phyloP scores from a whole-genome alignment of 495 filamentous ascomycete species.

The Annulohypoxylon bovei region DNA sequence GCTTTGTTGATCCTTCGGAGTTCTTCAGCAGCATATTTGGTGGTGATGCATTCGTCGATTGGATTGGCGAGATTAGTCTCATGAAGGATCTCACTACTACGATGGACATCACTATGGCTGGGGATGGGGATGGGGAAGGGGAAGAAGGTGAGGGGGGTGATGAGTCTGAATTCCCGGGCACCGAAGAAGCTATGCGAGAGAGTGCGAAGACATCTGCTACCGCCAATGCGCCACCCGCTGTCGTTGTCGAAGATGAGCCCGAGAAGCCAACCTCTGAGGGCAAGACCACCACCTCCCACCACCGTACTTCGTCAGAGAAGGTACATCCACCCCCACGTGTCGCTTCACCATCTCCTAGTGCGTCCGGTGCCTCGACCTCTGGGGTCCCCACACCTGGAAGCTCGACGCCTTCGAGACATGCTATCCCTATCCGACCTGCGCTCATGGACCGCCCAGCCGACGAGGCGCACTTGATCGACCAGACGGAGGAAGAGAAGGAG shows the following conservation, averaged over 20 bases:
- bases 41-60: constrained; percentile 91
- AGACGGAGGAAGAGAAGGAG: constrained; percentile 75
- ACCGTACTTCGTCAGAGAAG: constrained; percentile 33
- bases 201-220: constrained; percentile 51
- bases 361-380: constrained; percentile 60
- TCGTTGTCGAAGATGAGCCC: constrained; percentile 59
- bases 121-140: constrained; percentile 46
- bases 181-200: constrained; percentile 55
- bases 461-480: constrained; percentile 75
- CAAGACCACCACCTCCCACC: constrained; percentile 28
- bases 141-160: constrained; percentile 57
- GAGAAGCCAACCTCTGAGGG: constrained; percentile 32
- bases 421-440: constrained; percentile 78
- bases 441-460: constrained; percentile 91
- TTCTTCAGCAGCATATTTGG: constrained; percentile 99
- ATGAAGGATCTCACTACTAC: constrained; percentile 92
- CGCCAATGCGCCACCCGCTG: constrained; percentile 43
- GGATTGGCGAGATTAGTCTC: constrained; percentile 90
- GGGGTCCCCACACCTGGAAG: constrained; percentile 39
- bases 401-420: constrained; percentile 50
- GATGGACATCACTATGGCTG: constrained; percentile 88
- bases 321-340: constrained; percentile 43
- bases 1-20: constrained; percentile 96
- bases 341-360: constrained; percentile 58
- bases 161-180: constrained; percentile 51